phyloP scores from a whole-genome alignment of 1,284 basidiomycete species.

The Cystobasidium slooffiae region DNA sequence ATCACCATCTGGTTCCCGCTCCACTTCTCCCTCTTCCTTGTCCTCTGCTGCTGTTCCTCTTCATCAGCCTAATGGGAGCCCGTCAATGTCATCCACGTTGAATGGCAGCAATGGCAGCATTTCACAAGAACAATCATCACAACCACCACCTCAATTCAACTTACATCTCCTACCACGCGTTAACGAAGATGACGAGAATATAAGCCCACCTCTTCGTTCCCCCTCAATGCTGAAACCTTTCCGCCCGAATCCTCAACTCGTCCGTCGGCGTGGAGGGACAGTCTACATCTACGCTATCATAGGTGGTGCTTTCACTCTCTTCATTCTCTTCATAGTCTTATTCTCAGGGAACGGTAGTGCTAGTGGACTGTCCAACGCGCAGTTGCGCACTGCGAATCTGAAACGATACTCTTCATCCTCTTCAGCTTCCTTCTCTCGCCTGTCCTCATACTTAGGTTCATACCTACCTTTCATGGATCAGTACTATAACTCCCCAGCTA shows the following conservation, averaged over 20 bases:
- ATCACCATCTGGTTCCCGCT: slow-evolving; percentile 23
- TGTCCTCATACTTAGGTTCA: slow-evolving; percentile 37
- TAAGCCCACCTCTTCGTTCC: slow-evolving; percentile 32
- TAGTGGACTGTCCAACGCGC: not conserved
- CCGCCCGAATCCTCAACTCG: slow-evolving; percentile 31
- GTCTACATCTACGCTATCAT: slow-evolving; percentile 35
- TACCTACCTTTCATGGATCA: slow-evolving; percentile 36
- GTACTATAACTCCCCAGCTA: slow-evolving; percentile 23
- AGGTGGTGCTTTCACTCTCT: slow-evolving; percentile 19
- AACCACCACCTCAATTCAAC: slow-evolving; percentile 8
- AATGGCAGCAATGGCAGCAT: not conserved
- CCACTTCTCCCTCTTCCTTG: slow-evolving; percentile 5
- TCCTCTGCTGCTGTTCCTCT: too few relatives aligned
- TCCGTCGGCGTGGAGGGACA: slow-evolving; percentile 22
- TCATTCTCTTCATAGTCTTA: slow-evolving; percentile 30
- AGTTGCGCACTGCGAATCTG: slow-evolving; percentile 1
- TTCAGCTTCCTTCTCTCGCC: slow-evolving; percentile 28
- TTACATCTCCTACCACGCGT: slow-evolving; percentile 29
- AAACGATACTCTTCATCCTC: slow-evolving; percentile 22
- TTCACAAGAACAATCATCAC: not conserved
- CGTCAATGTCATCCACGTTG: not conserved
- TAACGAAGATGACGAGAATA: slow-evolving; percentile 15
- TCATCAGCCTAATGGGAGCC: not conserved
- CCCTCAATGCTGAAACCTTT: slow-evolving; percentile 42
- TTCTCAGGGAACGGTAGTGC: slow-evolving; percentile 5